Percentiles rank a stretch among this genome's conserved stretches.
Conservation (phyloP, 2,329 filamentous ascomycete genomes). For the Elsinoe arachidis region DNA sequence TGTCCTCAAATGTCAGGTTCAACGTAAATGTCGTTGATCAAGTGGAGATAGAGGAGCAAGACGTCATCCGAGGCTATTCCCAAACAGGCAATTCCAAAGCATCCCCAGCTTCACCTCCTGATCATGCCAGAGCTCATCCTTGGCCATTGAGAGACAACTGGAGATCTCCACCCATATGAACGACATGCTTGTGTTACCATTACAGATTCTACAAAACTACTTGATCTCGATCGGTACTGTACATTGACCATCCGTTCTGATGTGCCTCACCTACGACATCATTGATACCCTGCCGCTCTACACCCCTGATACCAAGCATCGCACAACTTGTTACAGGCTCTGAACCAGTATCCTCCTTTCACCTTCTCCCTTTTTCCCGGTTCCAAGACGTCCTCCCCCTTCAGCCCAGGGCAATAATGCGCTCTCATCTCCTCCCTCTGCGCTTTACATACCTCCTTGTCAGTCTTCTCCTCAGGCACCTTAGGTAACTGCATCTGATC, state of each 20-base stretch:
- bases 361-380: neutral
- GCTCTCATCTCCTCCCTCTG: neutral
- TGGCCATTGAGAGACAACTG: too few species aligned
- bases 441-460: slow-evolving; percentile 2
- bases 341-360: neutral
- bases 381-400: neutral
- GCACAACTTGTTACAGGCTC: neutral
- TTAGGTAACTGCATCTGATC: slow-evolving; percentile 11
- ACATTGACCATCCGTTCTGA: neutral
- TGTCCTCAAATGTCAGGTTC: too few species aligned
- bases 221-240: neutral
- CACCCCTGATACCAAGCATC: neutral
- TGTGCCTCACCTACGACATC: neutral
- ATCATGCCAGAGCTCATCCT: neutral
- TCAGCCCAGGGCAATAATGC: neutral
- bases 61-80: neutral
- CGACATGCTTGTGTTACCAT: too few species aligned
- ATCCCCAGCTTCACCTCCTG: neutral
- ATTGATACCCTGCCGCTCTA: neutral
- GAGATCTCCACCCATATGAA: too few species aligned
- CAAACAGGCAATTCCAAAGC: neutral
- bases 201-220: too few species aligned
- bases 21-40: slow-evolving; percentile 1
- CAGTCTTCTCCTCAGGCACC: slow-evolving; percentile 8
- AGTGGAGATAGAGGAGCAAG: neutral